Base-by-base conservation (phyloP, 208 protist species). In the Wallacemonas rigidus region DNA sequence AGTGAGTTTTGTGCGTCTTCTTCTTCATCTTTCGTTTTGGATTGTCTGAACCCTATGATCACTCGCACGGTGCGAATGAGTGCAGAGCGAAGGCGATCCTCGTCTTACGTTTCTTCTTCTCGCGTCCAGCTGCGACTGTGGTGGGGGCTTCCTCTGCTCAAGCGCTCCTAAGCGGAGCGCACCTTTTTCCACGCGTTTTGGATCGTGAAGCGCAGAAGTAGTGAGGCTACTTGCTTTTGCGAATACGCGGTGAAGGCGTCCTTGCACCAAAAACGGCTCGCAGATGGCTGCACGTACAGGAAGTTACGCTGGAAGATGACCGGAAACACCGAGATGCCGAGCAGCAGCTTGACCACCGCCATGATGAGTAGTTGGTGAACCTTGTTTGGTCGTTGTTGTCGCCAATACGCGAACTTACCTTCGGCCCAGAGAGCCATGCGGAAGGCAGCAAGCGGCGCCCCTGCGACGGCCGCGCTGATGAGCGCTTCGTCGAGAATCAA, bases 261-360 rank as follows among this genome's bases (percentile, higher is more conserved):
- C 3, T 47, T 44, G 17, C 78, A 70, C 74, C 84, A 90, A 57
- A 89, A 72, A 26, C 71, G 75, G 36, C 85, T 81, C 0, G 83
- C 75, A 1, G 80, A 75, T 15, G 80, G 80, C 54, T 75, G 76
- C 35, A 77, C 82, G 68, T 81, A 80, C 51, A 86, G 58, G 63
- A 78, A 82, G 71, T 87, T 86, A 48, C 87, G 82, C 67, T 85
- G 79, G 70, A 80, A 90, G n/a, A 91, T 69, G 7, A 93, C 67
- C 1, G 87, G 84, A 57, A 95, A 95, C 44, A 88, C 54, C 26
- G 82, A 63, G 6, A 91, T 15, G 41, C 87, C 83, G n/a, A 91
- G 58, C 6, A 90, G 47, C 69, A 88, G n/a, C 72, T 84, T 87
- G 45, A 84, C 72, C 1, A 92, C 35, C 6, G 57, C 62, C 56